Evolutionary conservation across 2,329 filamentous ascomycete genomes (phyloP), one percentile per base, ranked within the genome.

Genomic region (Botrytis medusae): DNA sequence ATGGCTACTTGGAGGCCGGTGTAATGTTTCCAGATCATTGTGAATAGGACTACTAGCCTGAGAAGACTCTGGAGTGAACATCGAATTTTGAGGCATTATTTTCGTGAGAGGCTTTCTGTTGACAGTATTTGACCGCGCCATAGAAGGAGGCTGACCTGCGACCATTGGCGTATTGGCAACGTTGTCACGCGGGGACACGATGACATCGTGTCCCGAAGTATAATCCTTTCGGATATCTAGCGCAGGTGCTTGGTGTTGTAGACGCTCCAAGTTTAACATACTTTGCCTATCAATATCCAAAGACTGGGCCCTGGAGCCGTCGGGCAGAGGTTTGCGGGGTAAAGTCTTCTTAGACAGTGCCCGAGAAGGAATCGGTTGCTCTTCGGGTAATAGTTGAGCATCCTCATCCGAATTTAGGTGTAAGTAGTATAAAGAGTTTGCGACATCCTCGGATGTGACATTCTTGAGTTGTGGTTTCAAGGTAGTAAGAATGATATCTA

Each of bases 401-500:
- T 93, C 88, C 57, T 89, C 86, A 5, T 89, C 87, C 2, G 87
- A 86, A 74, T 93, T 88, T 57, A 97, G 88, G 82, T 98, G 95
- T 71, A 98, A 85, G 81, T 96, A 98, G 83, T 98, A 99, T 8
- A 99, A 87, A 22, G 92, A 97, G 78, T 90, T 93, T 72, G 92
- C 89, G 67, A 99, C 91, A 80, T 98, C 95, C 81, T 95, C 91
- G 62, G 89, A 91, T 0, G 94, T 97, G 76, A 99, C 93, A 74
- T 94, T 95, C 81, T 96, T 97, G 60, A 92, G 87, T 69, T 93
- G 91, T 2, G 96, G 96, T 81, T 97, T 97, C 75, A 96, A 88
- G 0, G 96, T 93, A 1, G 95, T 97, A 63, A 99, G 89, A 78
- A 79, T 74, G 76, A 77, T 76, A 74, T 79, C 78, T 79, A 44